Conservation (phyloP, 1,284 basidiomycete species). For the Moesziomyces sp. region DNA sequence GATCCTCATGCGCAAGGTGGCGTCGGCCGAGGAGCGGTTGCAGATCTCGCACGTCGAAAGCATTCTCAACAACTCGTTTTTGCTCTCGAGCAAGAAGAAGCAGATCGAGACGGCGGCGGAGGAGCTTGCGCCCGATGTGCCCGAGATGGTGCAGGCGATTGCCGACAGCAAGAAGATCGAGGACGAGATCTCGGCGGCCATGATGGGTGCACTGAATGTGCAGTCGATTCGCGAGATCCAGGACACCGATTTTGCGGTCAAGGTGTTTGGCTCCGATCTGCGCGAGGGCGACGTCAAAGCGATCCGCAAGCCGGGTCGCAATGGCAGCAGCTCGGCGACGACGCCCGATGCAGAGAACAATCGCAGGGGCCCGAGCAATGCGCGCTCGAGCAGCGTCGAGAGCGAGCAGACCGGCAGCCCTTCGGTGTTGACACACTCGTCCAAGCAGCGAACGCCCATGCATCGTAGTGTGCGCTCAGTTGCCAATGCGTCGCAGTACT, state of each 20-base stretch:
- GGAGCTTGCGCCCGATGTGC: slow-evolving; percentile 29
- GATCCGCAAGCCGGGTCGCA: slow-evolving; percentile 13
- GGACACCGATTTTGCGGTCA: slow-evolving; percentile 37
- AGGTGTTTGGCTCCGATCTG: slow-evolving; percentile 35
- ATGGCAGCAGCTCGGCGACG: slow-evolving; percentile 4
- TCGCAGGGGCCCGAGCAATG: background rate
- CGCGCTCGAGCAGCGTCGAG: slow-evolving; percentile 7
- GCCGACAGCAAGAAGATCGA: slow-evolving; percentile 41
- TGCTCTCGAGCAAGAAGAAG: slow-evolving; percentile 31
- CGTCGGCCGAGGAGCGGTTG: slow-evolving; percentile 30
- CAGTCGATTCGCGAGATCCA: slow-evolving; percentile 33
- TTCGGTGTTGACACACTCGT: background rate
- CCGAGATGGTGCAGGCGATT: slow-evolving; percentile 44
- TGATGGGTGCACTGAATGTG: slow-evolving; percentile 37
- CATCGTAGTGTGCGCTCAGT: slow-evolving; percentile 5
- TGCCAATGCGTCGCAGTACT: slow-evolving; percentile 7
- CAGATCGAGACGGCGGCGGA: slow-evolving; percentile 28
- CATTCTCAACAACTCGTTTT: slow-evolving; percentile 29
- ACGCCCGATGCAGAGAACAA: slow-evolving; percentile 22
- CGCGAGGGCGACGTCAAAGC: slow-evolving; percentile 29
- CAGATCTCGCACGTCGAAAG: slow-evolving; percentile 38
- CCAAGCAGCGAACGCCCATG: slow-evolving; percentile 1
- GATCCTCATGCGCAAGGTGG: slow-evolving; percentile 42
- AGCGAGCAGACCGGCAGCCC: slow-evolving; percentile 9
- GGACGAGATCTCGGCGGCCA: slow-evolving; percentile 39